Evolutionary conservation across 1,284 basidiomycete species (phyloP), one percentile per base, ranked within the genome.

Genomic region (Phlebopus sp.): DNA sequence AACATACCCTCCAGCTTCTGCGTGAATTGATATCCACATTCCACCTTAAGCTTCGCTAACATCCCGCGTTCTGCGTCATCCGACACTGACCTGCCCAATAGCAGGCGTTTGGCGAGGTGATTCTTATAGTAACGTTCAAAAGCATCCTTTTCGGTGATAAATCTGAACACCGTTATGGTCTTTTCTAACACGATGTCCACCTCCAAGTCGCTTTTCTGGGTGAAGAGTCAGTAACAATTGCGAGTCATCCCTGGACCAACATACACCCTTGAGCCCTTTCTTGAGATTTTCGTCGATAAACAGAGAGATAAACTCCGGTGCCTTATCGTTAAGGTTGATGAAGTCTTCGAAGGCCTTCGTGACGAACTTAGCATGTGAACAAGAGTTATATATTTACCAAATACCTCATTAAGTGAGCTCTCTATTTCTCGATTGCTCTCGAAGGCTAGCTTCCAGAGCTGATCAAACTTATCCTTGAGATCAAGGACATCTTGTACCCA

Each of bases 1-100:
- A 99, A 96, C 97, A 99, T 99, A 46, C 97, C 96, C 68, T 99
- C 96, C 56, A 99, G 75, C 66, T 97, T 97, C 69, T 97, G 93
- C 1, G 97, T 98, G 66, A 98, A 99, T 62, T 96, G 92, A 62
- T 90, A 91, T 7, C 97, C 97, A 60, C 90, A 92, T 69, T 99
- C 95, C 34, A 98, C 79, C 73, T 99, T 99, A 64, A 99, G 84
- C 71, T 98, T 99, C 43, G 93, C 89, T 11, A 99, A 81, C 96
- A 99, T 98, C 49, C 91, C 92, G 44, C 92, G 86, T 67, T 99
- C 97, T 2, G 97, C 96, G 67, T 99, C 97, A 63, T 99, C 97
- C 1, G 92, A 96, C 2, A 95, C 86, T 25, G 92, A 96, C 15
- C 93, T 84, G 10, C 82, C 84, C 37, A 84, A 81, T 25, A 99